These are phyloP conservation scores for Centaurea solstitialis DNA, from an alignment of 129 eudicot species.

Conservation along the genomic window DNA sequence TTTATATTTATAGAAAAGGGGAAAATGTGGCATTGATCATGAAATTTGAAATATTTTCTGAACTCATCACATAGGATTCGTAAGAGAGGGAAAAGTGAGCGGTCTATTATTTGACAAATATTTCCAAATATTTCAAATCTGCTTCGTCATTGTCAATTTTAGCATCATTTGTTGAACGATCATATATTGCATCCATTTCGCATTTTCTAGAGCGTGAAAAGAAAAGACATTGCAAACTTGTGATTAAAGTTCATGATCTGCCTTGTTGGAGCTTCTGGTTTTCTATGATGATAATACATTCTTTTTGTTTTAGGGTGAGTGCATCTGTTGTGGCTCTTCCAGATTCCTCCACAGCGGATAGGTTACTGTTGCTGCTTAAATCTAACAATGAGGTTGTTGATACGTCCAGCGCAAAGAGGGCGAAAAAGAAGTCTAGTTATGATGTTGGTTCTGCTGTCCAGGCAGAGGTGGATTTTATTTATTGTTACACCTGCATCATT, in stretches of 20 bases:
- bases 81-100: too few species aligned
- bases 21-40: too few species aligned
- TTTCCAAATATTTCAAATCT: not conserved
- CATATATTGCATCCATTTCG: not conserved
- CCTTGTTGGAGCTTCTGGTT: not conserved
- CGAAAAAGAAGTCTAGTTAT: conserved; percentile 66
- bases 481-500: not conserved
- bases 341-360: conserved; percentile 60
- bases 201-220: not conserved
- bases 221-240: not conserved
- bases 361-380: conserved; percentile 76
- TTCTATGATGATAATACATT: not conserved
- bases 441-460: conserved; percentile 74
- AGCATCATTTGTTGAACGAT: not conserved
- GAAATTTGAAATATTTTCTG: too few species aligned
- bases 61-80: too few species aligned
- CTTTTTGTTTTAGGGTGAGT: conserved; percentile 47
- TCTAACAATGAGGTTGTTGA: conserved; percentile 54
- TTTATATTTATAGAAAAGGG: too few species aligned
- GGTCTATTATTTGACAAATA: too few species aligned
- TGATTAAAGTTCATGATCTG: not conserved
- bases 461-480: conserved; percentile 61
- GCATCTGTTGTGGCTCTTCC: conserved; percentile 84
- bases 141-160: not conserved
- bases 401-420: conserved; percentile 80